Conservation (phyloP, 768 basidiomycete species). For the Collybia mongolica region DNA sequence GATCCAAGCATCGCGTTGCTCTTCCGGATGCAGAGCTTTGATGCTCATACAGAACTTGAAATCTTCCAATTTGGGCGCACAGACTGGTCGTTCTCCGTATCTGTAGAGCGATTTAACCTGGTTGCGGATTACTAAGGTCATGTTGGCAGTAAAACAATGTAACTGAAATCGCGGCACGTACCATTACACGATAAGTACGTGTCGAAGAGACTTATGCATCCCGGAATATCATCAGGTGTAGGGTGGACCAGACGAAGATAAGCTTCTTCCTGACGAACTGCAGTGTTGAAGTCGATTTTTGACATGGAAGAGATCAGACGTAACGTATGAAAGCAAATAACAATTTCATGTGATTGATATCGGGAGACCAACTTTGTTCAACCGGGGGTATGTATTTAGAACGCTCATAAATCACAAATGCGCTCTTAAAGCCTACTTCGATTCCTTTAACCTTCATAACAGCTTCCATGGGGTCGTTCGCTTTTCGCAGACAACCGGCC, state of each 20-base stretch:
- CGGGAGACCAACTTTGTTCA: neutral
- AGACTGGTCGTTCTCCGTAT: slow-evolving; percentile 71
- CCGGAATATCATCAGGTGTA: slow-evolving; percentile 75
- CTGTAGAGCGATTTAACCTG: slow-evolving; percentile 89
- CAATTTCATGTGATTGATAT: neutral
- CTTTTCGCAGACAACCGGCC: slow-evolving; percentile 44
- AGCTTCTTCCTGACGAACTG: slow-evolving; percentile 66
- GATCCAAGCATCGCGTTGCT: slow-evolving; percentile 83
- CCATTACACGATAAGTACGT: slow-evolving; percentile 72
- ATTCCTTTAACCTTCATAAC: neutral
- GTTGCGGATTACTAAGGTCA: slow-evolving; percentile 60
- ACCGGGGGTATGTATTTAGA: too few species aligned
- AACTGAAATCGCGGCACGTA: slow-evolving; percentile 21
- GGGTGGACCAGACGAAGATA: slow-evolving; percentile 69
- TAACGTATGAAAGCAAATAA: too few species aligned
- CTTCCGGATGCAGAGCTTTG: slow-evolving; percentile 75
- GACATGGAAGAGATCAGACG: slow-evolving; percentile 20
- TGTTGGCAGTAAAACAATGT: neutral
- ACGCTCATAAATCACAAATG: neutral
- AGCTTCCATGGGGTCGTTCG: slow-evolving; percentile 22
- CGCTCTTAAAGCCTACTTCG: neutral
- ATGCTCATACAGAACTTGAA: slow-evolving; percentile 94
- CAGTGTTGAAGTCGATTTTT: slow-evolving; percentile 50
- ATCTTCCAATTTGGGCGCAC: slow-evolving; percentile 78
- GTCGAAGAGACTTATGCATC: slow-evolving; percentile 77